Percentiles rank a stretch among this genome's conserved stretches.
Conservation (phyloP, 2,329 filamentous ascomycete genomes). For the Penicillium paneum region DNA sequence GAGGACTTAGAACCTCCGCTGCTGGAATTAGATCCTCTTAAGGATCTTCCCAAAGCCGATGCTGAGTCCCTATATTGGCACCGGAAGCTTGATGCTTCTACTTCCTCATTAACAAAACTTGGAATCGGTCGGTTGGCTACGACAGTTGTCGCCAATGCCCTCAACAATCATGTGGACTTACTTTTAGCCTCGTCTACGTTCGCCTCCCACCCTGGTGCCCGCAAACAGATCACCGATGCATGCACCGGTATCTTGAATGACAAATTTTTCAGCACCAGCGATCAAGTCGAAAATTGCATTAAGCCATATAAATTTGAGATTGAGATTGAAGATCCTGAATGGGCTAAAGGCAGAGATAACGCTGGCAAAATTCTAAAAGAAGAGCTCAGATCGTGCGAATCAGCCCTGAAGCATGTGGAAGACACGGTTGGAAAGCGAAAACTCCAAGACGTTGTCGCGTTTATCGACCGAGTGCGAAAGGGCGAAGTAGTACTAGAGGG, state of each 20-base stretch:
- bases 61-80: slow-evolving; percentile 87
- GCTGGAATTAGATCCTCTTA: slow-evolving; percentile 68
- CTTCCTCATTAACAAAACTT: slow-evolving; percentile 84
- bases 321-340: slow-evolving; percentile 87
- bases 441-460: slow-evolving; percentile 81
- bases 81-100: slow-evolving; percentile 88
- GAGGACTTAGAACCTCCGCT: slow-evolving; percentile 69
- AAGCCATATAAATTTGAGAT: slow-evolving; percentile 99
- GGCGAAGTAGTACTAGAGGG: slow-evolving; percentile 83
- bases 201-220: slow-evolving; percentile 82
- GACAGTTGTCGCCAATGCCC: slow-evolving; percentile 81
- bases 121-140: slow-evolving; percentile 91
- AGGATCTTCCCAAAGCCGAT: slow-evolving; percentile 78
- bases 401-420: slow-evolving; percentile 72
- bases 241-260: slow-evolving; percentile 88
- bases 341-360: slow-evolving; percentile 80
- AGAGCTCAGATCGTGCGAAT: slow-evolving; percentile 80
- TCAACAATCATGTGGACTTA: slow-evolving; percentile 77
- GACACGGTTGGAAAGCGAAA: slow-evolving; percentile 75
- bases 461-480: slow-evolving; percentile 84
- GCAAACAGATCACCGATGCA: slow-evolving; percentile 87
- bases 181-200: slow-evolving; percentile 81
- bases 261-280: slow-evolving; percentile 91
- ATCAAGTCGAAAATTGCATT: slow-evolving; percentile 98
- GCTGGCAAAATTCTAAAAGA: slow-evolving; percentile 76